Evolutionary conservation across 306 rosid genomes (phyloP).

Genomic region (Herpetospermum pedunculosum): DNA sequence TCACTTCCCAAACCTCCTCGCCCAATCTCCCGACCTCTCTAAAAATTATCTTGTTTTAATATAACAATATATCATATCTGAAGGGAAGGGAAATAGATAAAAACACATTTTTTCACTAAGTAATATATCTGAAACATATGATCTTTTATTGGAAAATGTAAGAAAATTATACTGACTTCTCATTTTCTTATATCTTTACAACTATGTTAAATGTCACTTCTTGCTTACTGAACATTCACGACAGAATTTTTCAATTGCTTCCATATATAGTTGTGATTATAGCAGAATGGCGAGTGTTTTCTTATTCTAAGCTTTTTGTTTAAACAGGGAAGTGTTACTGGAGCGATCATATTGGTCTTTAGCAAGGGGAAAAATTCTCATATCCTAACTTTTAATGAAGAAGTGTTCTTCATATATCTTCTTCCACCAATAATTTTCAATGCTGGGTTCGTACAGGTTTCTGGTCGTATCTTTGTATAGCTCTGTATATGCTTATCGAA

Average conservation of each 20-base stretch:
- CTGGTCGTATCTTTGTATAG: conserved; percentile 3
- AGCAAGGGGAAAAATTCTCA: conserved; percentile 74
- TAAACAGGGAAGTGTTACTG: conserved; percentile 54
- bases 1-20: no score
- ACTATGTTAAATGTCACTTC: neutral
- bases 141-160: neutral
- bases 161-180: neutral
- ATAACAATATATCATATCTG: neutral
- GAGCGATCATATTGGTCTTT: conserved; percentile 38
- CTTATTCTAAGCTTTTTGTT: neutral
- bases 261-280: neutral
- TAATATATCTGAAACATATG: neutral
- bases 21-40: no score
- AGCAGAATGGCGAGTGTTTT: neutral
- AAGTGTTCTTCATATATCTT: conserved; percentile 85
- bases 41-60: no score
- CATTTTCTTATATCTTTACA: neutral
- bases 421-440: conserved; percentile 95
- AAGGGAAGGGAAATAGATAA: neutral
- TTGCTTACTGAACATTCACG: neutral
- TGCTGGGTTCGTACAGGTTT: conserved; percentile 55
- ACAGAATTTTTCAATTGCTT: neutral
- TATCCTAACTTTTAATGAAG: conserved; percentile 62
- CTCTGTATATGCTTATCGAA: neutral
- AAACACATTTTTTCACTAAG: neutral